These are phyloP conservation scores for Sporothrix schenckii DNA, from an alignment of 2,329 filamentous ascomycete species.

Conservation along the genomic window DNA sequence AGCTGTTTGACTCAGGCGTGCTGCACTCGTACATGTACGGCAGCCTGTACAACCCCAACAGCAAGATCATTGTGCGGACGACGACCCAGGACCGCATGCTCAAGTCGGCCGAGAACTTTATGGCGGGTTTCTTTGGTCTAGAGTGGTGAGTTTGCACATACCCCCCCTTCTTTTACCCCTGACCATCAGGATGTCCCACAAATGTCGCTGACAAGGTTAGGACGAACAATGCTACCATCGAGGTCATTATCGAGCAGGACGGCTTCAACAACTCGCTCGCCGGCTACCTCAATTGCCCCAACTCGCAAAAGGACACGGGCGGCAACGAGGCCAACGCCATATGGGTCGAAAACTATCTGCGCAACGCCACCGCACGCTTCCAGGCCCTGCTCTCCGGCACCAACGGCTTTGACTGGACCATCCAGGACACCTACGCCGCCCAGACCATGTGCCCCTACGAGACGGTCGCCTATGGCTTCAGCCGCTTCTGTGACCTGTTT, in stretches of 20 bases:
- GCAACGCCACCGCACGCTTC: conserved; percentile 64
- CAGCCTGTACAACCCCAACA: conserved; percentile 69
- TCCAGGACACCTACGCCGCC: conserved; percentile 65
- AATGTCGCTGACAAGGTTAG: conserved; percentile 38
- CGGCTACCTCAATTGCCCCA: conserved; percentile 68
- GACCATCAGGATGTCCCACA: too few relatives aligned
- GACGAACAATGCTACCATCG: conserved; percentile 71
- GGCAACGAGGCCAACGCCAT: conserved; percentile 57
- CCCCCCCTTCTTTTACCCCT: too few relatives aligned
- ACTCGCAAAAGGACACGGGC: conserved; percentile 55
- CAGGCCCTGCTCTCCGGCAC: conserved; percentile 51
- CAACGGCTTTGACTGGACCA: conserved; percentile 62
- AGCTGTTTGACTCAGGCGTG: conserved; percentile 71
- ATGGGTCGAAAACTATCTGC: conserved; percentile 69
- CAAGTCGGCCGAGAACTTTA: conserved; percentile 75
- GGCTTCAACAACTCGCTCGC: conserved; percentile 72
- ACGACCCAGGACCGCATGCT: conserved; percentile 79
- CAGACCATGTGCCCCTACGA: conserved; percentile 78
- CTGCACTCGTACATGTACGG: conserved; percentile 74
- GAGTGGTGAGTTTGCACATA: conserved; percentile 55
- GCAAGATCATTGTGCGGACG: conserved; percentile 72
- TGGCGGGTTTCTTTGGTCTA: conserved; percentile 77
- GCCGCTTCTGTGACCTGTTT: conserved; percentile 73
- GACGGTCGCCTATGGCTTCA: conserved; percentile 75
- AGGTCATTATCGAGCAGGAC: conserved; percentile 67